Base-by-base conservation (phyloP, 2,329 filamentous ascomycete species). In the Claviceps cyperi region DNA sequence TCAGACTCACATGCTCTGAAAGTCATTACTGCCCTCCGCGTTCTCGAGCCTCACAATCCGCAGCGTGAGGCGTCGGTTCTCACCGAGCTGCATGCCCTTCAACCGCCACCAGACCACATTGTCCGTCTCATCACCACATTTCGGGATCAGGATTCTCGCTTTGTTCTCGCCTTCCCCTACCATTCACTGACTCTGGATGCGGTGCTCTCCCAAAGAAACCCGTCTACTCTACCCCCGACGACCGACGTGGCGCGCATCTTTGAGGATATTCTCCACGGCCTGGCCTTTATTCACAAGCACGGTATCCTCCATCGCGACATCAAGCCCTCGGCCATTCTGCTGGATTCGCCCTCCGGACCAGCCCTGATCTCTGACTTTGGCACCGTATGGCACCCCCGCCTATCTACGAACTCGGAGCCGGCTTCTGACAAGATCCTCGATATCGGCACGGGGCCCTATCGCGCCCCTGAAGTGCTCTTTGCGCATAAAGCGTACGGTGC, bases 281-380 rank as follows among this genome's bases (percentile, higher is more conserved):
- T 98, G 2, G 69, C 68, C 2, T 75, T 85, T 57, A 71, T 96
- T 2, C 92, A 98, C 62, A 57, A 64, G 7, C 68, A 79, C 22
- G 84, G 80, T 7, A 89, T 98, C 51, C 84, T 98, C 50, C 92
- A 98, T 64, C 82, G 92, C 51, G 92, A 98, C 61, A 71, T 98
- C 62, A 98, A 98, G 61, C 92, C 92, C 0, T 89, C 88, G 0
- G 94, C 95, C 49, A 76, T 98, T 37, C 72, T 96, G 8, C 74
- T 95, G 44, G 70, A 75, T 41, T 79, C 82, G 0, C 69, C 76
- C 0, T 69, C 75, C 5, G 86, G 85, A 0, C 84, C 87, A 4
- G 86, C 86, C 3, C 85, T 82, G 57, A 74, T 98, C 2, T 81
- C 87, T 37, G 92, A 98, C 64, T 97, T 98, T 68, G 91, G 92